Evolutionary conservation across 2,329 filamentous ascomycete species (phyloP).

Genomic region (Septoria linicola): DNA sequence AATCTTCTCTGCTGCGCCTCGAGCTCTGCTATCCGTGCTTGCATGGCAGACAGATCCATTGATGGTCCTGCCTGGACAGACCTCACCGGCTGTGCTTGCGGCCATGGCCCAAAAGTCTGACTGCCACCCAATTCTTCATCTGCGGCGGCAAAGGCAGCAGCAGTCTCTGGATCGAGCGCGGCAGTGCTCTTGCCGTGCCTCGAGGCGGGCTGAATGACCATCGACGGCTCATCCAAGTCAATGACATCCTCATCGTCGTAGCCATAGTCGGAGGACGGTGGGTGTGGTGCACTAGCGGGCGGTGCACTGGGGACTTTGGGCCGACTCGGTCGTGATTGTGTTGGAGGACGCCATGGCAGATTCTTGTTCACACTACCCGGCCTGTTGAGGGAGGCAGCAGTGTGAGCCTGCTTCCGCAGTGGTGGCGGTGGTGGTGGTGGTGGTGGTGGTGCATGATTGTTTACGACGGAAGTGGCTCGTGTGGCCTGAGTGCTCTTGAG

Average conservation of each 20-base stretch:
- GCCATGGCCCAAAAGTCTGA: slow-evolving; percentile 28
- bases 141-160: slow-evolving; percentile 36
- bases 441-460: neutral
- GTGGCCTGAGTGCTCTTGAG: slow-evolving; percentile 35
- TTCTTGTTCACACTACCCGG: slow-evolving; percentile 25
- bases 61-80: slow-evolving; percentile 9
- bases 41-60: slow-evolving; percentile 38
- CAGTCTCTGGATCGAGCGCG: slow-evolving; percentile 31
- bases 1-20: slow-evolving; percentile 46
- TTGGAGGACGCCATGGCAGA: slow-evolving; percentile 34
- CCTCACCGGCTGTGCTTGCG: slow-evolving; percentile 18
- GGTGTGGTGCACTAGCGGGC: slow-evolving; percentile 29
- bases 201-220: slow-evolving; percentile 30
- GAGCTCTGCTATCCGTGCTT: slow-evolving; percentile 47
- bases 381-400: slow-evolving; percentile 26
- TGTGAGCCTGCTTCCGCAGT: slow-evolving; percentile 26
- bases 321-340: slow-evolving; percentile 23
- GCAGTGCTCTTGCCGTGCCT: slow-evolving; percentile 18
- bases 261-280: slow-evolving; percentile 45
- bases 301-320: slow-evolving; percentile 20
- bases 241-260: slow-evolving; percentile 48
- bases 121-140: slow-evolving; percentile 35
- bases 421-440: slow-evolving; percentile 9
- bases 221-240: slow-evolving; percentile 45
- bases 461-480: slow-evolving; percentile 7